A percentile compares a stretch with the other conserved stretches of the same genome.
These are phyloP conservation scores for Didymosphaeria variabile DNA, from an alignment of 2,329 filamentous ascomycete genomes.

Conservation along the genomic window DNA sequence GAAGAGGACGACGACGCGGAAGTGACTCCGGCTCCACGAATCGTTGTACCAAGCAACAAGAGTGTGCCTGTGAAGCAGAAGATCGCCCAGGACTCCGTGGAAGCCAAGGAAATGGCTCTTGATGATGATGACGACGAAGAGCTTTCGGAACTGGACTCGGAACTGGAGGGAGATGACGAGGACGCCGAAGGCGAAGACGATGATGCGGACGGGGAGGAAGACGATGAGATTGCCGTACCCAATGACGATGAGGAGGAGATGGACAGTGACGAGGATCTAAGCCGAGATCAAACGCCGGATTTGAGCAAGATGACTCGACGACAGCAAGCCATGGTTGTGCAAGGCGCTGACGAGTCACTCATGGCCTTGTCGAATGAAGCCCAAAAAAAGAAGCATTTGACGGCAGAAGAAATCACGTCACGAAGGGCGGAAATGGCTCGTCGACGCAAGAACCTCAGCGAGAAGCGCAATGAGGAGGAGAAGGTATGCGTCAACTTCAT, in stretches of 20 bases:
- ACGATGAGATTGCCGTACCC: constrained; percentile 48
- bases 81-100: constrained; percentile 53
- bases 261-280: constrained; percentile 65
- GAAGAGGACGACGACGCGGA: constrained; percentile 39
- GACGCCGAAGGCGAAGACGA: constrained; percentile 59
- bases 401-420: constrained; percentile 77
- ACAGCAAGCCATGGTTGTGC: constrained; percentile 67
- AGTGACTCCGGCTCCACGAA: constrained; percentile 38
- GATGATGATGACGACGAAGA: constrained; percentile 58
- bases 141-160: constrained; percentile 51
- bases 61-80: constrained; percentile 47
- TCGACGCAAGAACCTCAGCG: constrained; percentile 75
- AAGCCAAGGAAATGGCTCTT: constrained; percentile 60
- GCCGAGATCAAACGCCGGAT: constrained; percentile 68
- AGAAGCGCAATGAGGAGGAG: constrained; percentile 81
- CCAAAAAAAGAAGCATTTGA: constrained; percentile 77
- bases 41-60: constrained; percentile 34
- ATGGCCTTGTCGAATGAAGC: constrained; percentile 69
- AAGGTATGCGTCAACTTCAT: constrained; percentile 60
- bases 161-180: constrained; percentile 53
- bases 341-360: constrained; percentile 60
- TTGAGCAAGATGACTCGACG: constrained; percentile 73
- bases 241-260: constrained; percentile 51
- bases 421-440: constrained; percentile 77
- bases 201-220: constrained; percentile 53